Percentiles rank a stretch among this genome's conserved stretches.
Evolutionary conservation across 108 stramenopile species (phyloP).

Genomic region (Chaetoceros muelleri): DNA sequence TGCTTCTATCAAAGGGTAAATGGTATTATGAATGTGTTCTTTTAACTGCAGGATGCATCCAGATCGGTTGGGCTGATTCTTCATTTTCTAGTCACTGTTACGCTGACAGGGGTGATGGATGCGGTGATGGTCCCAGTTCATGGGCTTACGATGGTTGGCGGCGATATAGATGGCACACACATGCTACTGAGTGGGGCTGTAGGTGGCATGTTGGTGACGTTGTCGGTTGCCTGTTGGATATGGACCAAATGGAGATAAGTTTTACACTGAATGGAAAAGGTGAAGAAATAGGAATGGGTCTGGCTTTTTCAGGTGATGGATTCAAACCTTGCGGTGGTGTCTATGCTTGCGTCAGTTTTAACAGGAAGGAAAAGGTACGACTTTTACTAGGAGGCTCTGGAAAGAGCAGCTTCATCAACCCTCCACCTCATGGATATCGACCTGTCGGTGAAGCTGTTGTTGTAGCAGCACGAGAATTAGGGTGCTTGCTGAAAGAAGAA

Average conservation of each 20-base stretch:
- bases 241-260: constrained; percentile 72
- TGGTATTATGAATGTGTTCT: constrained; percentile 94
- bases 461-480: constrained; percentile 42
- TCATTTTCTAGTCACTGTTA: constrained; percentile 79
- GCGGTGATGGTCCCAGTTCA: constrained; percentile 87
- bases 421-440: constrained; percentile 61
- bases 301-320: constrained; percentile 69
- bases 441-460: constrained; percentile 75
- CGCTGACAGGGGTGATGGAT: constrained; percentile 83
- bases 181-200: constrained; percentile 86
- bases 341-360: constrained; percentile 84
- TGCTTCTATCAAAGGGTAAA: constrained; percentile 67
- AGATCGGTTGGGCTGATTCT: constrained; percentile 91
- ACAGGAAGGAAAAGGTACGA: constrained; percentile 61
- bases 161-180: constrained; percentile 85
- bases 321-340: constrained; percentile 84
- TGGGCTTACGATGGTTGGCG: constrained; percentile 97
- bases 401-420: constrained; percentile 48
- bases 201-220: constrained; percentile 87
- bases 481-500: constrained; percentile 45
- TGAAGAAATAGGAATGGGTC: constrained; percentile 82
- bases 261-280: constrained; percentile 87
- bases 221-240: constrained; percentile 81
- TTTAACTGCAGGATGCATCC: constrained; percentile 84
- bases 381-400: constrained; percentile 63